These are phyloP conservation scores for Thuidium tamariscinum DNA, from an alignment of 225 moss, liverwort and hornwort genomes.

Conservation along the genomic window DNA sequence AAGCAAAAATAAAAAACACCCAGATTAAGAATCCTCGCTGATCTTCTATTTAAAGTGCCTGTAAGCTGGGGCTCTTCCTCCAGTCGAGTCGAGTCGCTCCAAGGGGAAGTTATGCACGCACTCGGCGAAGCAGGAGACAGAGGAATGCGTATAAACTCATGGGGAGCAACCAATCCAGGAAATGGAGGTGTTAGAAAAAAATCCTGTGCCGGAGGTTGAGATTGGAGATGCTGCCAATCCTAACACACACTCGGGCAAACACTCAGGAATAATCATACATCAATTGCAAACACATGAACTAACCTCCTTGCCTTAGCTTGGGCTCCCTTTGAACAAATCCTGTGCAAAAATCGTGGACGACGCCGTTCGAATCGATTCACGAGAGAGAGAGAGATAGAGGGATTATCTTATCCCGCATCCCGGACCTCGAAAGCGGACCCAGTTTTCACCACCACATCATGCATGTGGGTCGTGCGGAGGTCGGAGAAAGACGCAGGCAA, in stretches of 20 bases:
- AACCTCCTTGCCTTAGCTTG: too few species aligned
- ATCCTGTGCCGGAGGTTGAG: too few species aligned
- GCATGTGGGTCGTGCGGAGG: conserved; percentile 34
- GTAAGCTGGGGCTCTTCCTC: too few species aligned
- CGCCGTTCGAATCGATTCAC: neutral
- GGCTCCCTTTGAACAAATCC: neutral
- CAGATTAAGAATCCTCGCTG: too few species aligned
- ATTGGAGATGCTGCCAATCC: neutral
- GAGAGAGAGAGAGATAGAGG: too few species aligned
- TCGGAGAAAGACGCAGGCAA: conserved; percentile 15
- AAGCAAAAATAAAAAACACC: too few species aligned
- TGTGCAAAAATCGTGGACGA: neutral
- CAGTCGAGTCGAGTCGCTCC: too few species aligned
- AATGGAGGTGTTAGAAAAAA: neutral
- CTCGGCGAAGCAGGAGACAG: neutral
- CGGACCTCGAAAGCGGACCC: conserved; percentile 29
- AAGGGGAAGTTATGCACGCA: too few species aligned
- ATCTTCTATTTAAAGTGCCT: too few species aligned
- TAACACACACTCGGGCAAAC: too few species aligned
- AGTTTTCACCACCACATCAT: conserved; percentile 38
- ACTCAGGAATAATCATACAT: too few species aligned
- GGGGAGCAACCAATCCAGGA: neutral
- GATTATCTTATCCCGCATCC: too few species aligned
- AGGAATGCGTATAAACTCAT: neutral
- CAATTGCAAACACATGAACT: neutral